These are phyloP conservation scores for Quambalaria eucalypti DNA, from an alignment of 1,284 basidiomycete species.

Conservation along the genomic window DNA sequence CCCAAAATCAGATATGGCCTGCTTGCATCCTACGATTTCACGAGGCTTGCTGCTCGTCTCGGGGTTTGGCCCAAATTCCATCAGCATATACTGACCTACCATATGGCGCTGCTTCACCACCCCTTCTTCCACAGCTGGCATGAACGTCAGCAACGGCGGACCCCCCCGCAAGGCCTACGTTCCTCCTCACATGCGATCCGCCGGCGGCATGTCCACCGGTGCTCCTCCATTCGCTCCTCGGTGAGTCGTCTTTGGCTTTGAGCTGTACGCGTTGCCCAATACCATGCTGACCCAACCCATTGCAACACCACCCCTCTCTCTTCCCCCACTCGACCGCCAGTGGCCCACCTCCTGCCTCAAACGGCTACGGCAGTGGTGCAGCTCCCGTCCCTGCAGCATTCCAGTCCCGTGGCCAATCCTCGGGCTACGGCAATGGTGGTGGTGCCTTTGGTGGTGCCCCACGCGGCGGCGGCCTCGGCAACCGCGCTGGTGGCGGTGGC, in stretches of 20 bases:
- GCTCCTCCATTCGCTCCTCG: conserved; percentile 12
- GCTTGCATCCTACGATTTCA: too few relatives aligned
- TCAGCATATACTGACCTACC: too few relatives aligned
- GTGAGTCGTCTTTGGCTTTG: conserved; percentile 1
- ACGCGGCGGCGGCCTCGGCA: conserved; percentile 13
- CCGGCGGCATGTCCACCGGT: conserved; percentile 48
- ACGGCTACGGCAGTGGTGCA: conserved; percentile 1
- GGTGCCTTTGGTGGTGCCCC: conserved; percentile 6
- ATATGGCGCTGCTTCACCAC: too few relatives aligned
- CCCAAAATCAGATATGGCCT: too few relatives aligned
- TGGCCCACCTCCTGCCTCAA: background rate
- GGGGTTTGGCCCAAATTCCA: too few relatives aligned
- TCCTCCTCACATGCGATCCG: conserved; percentile 71
- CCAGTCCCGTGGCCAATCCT: conserved; percentile 3
- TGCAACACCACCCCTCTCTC: conserved; percentile 13
- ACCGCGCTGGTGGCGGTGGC: conserved; percentile 22
- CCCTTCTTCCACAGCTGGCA: too few relatives aligned
- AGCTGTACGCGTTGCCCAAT: background rate
- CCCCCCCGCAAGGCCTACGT: conserved; percentile 73
- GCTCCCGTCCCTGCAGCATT: conserved; percentile 5
- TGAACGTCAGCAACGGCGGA: conserved; percentile 29
- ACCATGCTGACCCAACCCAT: too few relatives aligned
- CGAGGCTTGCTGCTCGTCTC: too few relatives aligned
- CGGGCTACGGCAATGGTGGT: conserved; percentile 1
- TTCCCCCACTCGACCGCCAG: background rate